Percentiles rank a stretch among this genome's conserved stretches.
Evolutionary conservation across 352 stramenopile genomes (phyloP).

Genomic region (Pythium vanterpoolii): DNA sequence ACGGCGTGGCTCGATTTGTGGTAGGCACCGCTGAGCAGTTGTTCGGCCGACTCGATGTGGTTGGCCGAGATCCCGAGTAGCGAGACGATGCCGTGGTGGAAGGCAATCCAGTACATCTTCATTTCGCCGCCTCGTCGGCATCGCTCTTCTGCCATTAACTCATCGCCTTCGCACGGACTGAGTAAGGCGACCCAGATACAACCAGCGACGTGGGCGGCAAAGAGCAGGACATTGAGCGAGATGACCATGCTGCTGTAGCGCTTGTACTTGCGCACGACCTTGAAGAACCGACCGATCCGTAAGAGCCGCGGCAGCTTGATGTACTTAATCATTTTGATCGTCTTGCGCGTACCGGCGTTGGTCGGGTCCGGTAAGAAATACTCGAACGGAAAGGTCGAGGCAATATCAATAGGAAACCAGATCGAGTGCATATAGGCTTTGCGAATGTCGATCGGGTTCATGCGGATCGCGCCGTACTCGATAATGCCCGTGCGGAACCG

Average conservation of each 20-base stretch:
- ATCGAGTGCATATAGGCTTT: constrained; percentile 43
- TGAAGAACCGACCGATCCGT: constrained; percentile 55
- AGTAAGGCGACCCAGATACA: constrained; percentile 61
- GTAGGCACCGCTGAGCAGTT: constrained; percentile 54
- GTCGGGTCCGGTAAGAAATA: constrained; percentile 37
- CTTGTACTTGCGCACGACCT: constrained; percentile 55
- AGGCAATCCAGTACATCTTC: constrained; percentile 52
- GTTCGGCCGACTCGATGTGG: constrained; percentile 40
- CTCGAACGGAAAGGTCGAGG: constrained; percentile 57
- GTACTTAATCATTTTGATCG: constrained; percentile 78
- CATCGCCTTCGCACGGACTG: constrained; percentile 31
- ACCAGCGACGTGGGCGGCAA: constrained; percentile 45
- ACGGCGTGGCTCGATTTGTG: constrained; percentile 4
- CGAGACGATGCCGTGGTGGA: constrained; percentile 52
- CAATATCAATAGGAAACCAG: constrained; percentile 64
- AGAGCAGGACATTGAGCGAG: constrained; percentile 46
- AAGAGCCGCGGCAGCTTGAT: constrained; percentile 58
- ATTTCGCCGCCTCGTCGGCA: constrained; percentile 35
- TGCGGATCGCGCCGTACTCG: constrained; percentile 49
- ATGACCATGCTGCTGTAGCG: constrained; percentile 58
- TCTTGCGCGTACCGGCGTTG: constrained; percentile 51
- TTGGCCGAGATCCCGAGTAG: constrained; percentile 46
- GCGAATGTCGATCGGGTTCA: constrained; percentile 51
- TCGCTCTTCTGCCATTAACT: constrained; percentile 18
- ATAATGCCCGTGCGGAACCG: constrained; percentile 59